phyloP scores from a whole-genome alignment of 2,329 filamentous ascomycete species.

The Botrytis tulipae region DNA sequence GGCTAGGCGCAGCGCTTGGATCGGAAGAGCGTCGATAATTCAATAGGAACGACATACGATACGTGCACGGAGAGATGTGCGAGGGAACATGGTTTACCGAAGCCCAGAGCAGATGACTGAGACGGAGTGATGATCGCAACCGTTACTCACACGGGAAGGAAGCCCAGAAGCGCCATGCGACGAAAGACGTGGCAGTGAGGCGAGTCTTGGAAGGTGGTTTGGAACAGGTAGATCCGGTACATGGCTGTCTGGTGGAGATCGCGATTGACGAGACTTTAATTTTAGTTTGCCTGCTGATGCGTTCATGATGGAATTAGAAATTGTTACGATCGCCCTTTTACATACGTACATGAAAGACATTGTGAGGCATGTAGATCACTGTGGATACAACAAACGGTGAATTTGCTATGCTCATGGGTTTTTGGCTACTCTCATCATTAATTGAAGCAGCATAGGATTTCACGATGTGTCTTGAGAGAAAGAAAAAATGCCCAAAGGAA shows the following conservation, averaged over 20 bases:
- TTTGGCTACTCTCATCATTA: not conserved
- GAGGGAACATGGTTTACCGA: not conserved
- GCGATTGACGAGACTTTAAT: not conserved
- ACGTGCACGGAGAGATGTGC: not conserved
- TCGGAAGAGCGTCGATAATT: not conserved
- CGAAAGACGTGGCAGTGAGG: not conserved
- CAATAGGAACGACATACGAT: not conserved
- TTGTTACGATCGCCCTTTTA: not conserved
- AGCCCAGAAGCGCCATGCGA: not conserved
- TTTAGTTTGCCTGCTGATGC: slow-evolving; percentile 1
- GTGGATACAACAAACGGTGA: not conserved
- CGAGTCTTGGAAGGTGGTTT: not conserved
- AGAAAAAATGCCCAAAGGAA: not conserved
- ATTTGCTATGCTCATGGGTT: not conserved
- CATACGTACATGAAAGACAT: not conserved
- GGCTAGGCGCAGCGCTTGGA: not conserved
- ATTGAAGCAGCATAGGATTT: not conserved
- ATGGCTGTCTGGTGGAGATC: not conserved
- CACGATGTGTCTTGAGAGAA: not conserved
- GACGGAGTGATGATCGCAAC: not conserved
- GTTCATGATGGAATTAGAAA: not conserved
- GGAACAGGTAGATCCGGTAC: not conserved
- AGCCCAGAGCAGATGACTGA: not conserved
- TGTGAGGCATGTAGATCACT: not conserved
- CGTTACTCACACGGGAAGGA: not conserved